Conservation (phyloP, 2,329 filamentous ascomycete species). For the Fusarium praegraminearum region DNA sequence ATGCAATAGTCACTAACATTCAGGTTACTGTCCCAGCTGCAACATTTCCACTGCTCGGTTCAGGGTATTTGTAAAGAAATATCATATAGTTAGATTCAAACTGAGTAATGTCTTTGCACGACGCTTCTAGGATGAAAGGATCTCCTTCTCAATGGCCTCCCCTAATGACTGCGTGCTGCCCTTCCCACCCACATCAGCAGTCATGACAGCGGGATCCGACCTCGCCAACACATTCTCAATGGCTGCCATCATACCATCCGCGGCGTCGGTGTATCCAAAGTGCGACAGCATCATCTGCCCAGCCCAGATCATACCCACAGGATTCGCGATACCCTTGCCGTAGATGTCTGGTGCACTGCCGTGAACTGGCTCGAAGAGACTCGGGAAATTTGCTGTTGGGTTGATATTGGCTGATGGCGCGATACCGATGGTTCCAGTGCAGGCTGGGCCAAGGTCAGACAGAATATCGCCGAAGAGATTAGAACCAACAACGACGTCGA, state of each 20-base stretch:
- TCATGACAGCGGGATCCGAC: constrained; percentile 48
- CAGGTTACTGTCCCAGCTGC: too few relatives aligned
- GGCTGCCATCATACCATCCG: constrained; percentile 68
- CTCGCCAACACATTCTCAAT: constrained; percentile 73
- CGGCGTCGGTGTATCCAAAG: constrained; percentile 44
- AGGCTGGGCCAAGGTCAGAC: constrained; percentile 76
- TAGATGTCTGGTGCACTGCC: constrained; percentile 79
- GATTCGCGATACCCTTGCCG: constrained; percentile 79
- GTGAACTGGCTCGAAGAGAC: constrained; percentile 76
- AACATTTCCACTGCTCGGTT: not conserved
- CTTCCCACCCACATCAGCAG: constrained; percentile 50
- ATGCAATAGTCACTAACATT: too few relatives aligned
- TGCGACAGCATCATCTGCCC: constrained; percentile 69
- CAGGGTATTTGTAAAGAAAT: not conserved
- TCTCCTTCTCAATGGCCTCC: constrained; percentile 40
- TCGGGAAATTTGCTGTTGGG: constrained; percentile 63
- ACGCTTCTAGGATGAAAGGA: not conserved
- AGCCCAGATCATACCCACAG: constrained; percentile 78
- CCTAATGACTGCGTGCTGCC: constrained; percentile 44
- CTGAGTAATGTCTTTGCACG: not conserved
- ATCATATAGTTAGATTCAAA: fast-evolving
- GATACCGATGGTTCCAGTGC: constrained; percentile 79
- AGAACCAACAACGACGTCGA: constrained; percentile 74
- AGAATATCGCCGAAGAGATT: constrained; percentile 76
- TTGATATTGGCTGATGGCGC: constrained; percentile 78